Evolutionary conservation across 371 early-diverging fungal genomes (phyloP), one percentile per base, ranked within the genome.

Genomic region (Gilbertella persicaria): DNA sequence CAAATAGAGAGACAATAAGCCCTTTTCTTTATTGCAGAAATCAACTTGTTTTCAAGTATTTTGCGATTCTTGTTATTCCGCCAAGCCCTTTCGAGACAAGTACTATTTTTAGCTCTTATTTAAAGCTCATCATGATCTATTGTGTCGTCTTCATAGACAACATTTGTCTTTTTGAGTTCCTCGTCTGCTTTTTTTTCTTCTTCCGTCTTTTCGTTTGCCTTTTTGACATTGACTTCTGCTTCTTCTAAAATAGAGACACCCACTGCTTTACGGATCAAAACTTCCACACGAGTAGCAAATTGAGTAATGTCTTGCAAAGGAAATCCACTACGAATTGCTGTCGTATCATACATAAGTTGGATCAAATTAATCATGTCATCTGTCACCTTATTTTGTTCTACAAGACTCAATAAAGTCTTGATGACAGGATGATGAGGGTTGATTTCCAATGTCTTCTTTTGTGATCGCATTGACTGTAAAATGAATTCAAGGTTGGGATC

Each of bases 361-460:
- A 84, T 77, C 63, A 87, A 63, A 53, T 87, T 82, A 25, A 68
- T 75, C 53, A 73, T 75, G 19, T 84, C 80, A 4, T 58, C 62
- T 35, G 83, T 78, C 3, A 69, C 30, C 41, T 76, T 76, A 4
- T 59, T 78, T 20, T 62, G 55, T 50, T 73, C 64, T 2, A 80
- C 82, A 25, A 75, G 73, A 20, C 75, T 77, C 41, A 86, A 58
- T 48, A 90, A 50, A 3, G 73, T 66, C 14, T 73, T 45, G 50
- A 91, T 83, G 38, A 91, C 52, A 7, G 88, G 85, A 48, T 91
- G 88, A 2, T 80, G 56, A 1, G 94, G 93, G 65, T 96, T 96
- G 66, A 96, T 87, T 59, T 94, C 94, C 17, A 96, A 67, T 17
- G 85, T 82, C 79, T 90, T 90, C 76, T 92, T 93, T 49, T 67